Conservation (phyloP, 306 rosid species). For the Quercus ilex region DNA sequence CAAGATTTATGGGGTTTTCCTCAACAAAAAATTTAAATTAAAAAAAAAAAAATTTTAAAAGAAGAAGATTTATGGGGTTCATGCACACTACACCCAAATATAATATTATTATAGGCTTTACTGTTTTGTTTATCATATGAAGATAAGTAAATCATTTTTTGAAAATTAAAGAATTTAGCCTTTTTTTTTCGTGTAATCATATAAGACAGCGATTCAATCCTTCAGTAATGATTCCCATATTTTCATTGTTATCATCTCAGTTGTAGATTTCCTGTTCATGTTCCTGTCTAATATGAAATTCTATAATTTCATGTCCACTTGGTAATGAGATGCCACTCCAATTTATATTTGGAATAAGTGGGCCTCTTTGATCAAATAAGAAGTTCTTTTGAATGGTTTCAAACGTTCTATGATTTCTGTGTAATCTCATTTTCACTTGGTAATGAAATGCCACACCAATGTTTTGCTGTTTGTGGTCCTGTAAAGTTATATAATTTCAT, state of each 20-base stretch:
- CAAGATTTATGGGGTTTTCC: not conserved
- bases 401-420: too few species aligned
- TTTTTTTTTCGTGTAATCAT: not conserved
- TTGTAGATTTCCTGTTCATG: too few species aligned
- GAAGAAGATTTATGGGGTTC: not conserved
- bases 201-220: not conserved
- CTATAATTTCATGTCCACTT: not conserved
- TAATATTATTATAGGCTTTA: not conserved
- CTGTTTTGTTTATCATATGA: not conserved
- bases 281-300: not conserved
- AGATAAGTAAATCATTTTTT: not conserved
- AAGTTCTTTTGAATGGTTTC: too few species aligned
- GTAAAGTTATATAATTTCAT: too few species aligned
- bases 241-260: not conserved
- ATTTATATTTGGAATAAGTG: too few species aligned
- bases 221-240: not conserved
- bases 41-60: too few species aligned
- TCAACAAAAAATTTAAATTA: too few species aligned
- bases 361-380: too few species aligned
- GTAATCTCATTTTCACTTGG: not conserved
- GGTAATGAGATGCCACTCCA: not conserved
- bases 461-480: not conserved
- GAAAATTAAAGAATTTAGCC: not conserved
- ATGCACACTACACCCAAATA: not conserved
- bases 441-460: not conserved